phyloP scores from a whole-genome alignment of 164 flowering plant species.

The Berberis thunbergii region DNA sequence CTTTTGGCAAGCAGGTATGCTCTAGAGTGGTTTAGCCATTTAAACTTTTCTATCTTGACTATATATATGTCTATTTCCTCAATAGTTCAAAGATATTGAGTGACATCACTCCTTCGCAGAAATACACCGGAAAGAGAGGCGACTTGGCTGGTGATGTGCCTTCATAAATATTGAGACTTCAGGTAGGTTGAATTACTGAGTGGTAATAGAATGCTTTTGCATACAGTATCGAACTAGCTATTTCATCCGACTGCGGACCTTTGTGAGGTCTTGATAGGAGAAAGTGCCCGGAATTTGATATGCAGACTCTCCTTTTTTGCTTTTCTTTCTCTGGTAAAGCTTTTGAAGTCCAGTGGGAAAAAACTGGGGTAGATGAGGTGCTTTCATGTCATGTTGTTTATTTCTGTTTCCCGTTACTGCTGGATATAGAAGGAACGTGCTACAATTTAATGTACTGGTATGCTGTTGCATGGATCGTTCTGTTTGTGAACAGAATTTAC shows the following conservation, averaged over 20 bases:
- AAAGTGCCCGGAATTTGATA: background rate
- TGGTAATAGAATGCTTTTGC: background rate
- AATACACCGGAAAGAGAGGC: conserved; percentile 23
- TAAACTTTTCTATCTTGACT: background rate
- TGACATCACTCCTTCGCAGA: conserved; percentile 13
- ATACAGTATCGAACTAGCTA: background rate
- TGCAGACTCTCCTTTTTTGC: background rate
- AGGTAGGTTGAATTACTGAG: conserved; percentile 7
- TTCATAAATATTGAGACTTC: conserved; percentile 13
- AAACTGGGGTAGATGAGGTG: background rate
- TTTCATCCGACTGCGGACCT: background rate
- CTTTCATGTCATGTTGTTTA: background rate
- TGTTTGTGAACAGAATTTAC: background rate
- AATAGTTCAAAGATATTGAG: background rate
- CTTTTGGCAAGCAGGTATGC: conserved; percentile 71
- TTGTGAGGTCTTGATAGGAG: conserved; percentile 1
- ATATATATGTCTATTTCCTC: background rate
- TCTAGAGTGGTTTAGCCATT: background rate
- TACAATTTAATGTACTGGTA: background rate
- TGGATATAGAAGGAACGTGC: background rate
- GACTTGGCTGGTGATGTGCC: conserved; percentile 10
- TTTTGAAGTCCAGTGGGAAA: background rate
- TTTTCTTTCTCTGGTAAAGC: background rate
- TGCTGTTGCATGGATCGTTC: background rate
- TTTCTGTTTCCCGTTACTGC: background rate